Evolutionary conservation across 148 eudicot species (phyloP), one percentile per base, ranked within the genome.

Genomic region (Vaccinium myrtillus): DNA sequence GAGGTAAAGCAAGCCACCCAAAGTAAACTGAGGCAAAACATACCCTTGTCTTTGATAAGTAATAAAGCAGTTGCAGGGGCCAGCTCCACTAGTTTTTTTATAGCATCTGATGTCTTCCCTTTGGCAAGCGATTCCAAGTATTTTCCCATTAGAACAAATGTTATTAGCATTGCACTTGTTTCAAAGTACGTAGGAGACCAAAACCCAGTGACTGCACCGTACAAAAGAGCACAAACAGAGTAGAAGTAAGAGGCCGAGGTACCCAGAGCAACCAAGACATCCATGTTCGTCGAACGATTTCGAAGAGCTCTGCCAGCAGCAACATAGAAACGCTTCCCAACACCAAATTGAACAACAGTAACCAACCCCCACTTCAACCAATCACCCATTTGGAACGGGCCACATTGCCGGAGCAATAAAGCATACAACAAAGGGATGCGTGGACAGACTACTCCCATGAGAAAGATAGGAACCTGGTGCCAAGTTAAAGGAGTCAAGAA

Each of bases 201-300:
- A 80, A 97, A 95, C 75, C 98, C 99, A 79, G 98, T 93, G 23
- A 91, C 61, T 78, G 99, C 98, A 84, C 99, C 99, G 80, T 94
- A 97, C 78, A 97, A 76, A 77, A 97, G 94, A 63, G 98, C 98
- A 87, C 89, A 82, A 73, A 97, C 98, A 82, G 99, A 97, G 87
- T 97, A 97, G 76, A 97, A 88, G 83, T 97, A 97, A 50, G 99
- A 93, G 67, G 98, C 98, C 54, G 99, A 93, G 83, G 99, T 97
- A 86, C 99, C 98, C 88, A 97, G 84, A 53, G 94, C 98, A 88
- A 97, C 98, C 85, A 97, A 89, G 83, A 97, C 99, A 91, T 97
- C 99, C 99, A 97, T 97, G 87, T 97, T 97, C 71, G 99, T 95
- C 56, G 99, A 92, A 78, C 98, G 92, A 86, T 95, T 93, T 88